These are phyloP conservation scores for Penicillium corylophilum DNA, from an alignment of 2,329 filamentous ascomycete genomes.

Conservation along the genomic window DNA sequence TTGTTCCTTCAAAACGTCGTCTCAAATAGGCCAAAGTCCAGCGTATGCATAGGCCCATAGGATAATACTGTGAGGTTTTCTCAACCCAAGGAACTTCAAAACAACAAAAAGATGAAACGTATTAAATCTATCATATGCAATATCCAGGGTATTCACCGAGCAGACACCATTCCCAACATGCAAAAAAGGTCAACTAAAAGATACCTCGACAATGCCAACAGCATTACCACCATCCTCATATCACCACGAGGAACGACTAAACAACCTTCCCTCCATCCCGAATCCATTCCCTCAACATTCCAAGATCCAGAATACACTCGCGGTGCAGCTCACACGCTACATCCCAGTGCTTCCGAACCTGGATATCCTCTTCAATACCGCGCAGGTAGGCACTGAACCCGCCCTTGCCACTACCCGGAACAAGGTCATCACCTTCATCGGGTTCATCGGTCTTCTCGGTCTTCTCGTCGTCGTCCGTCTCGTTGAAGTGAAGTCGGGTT, in stretches of 20 bases:
- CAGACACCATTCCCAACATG: not conserved
- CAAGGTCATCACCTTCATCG: constrained; percentile 31
- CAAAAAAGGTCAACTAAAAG: not conserved
- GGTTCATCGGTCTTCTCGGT: constrained; percentile 5
- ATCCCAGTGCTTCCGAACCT: constrained; percentile 50
- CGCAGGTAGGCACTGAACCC: constrained; percentile 48
- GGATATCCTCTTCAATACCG: constrained; percentile 46
- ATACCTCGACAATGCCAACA: not conserved
- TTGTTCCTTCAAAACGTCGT: no score
- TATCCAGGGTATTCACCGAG: constrained; percentile 6
- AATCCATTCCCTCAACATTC: constrained; percentile 40
- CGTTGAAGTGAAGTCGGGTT: constrained; percentile 30
- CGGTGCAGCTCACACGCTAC: constrained; percentile 48
- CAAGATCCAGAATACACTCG: constrained; percentile 43
- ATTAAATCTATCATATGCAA: constrained; percentile 4
- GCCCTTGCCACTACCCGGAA: constrained; percentile 34
- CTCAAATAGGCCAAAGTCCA: no score
- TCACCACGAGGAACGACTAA: constrained; percentile 1
- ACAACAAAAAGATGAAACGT: not conserved
- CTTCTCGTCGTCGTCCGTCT: constrained; percentile 21
- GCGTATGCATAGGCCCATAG: no score
- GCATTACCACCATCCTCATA: not conserved
- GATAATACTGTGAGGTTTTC: no score
- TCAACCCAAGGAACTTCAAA: no score
- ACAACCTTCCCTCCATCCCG: constrained; percentile 33